Evolutionary conservation across 176 grass and related monocot species (phyloP), one percentile per base, ranked within the genome.

Genomic region (Musa beccarii): DNA sequence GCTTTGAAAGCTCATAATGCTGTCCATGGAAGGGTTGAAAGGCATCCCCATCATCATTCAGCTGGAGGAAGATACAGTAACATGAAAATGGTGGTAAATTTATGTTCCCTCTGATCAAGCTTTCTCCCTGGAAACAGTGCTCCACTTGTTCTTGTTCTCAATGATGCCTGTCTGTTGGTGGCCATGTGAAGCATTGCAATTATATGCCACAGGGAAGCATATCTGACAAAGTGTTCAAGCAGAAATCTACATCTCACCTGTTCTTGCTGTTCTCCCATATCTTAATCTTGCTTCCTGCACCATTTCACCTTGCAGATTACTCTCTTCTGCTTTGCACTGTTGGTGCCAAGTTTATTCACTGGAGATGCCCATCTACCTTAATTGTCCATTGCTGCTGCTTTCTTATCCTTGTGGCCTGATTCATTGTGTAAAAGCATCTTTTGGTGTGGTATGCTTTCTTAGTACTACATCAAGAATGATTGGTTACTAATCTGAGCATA

Each of bases 1-100:
- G 65, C 80, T 84, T 81, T 85, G 65, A 34, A 78, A 53, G 69
- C 59, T 66, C 75, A 84, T 79, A 71, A 84, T 73, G 23, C 78
- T 81, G 84, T 81, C 69, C 75, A 79, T 71, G 69, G 10, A 74
- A 71, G 11, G 54, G 24, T 26, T 69, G 49, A 59, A 80, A 70
- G 79, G 61, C 62, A 64, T 80, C 14, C 68, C 13, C 50, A 74
- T 62, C 80, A 89, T 82, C 79, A 82, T 76, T 76, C 79, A 79
- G 43, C 63, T 63, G 34, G 19, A 53, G 79, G 76, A 82, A 85
- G 81, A 79, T 80, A 71, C 78, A 64, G 63, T 65, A 10, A 19
- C 21, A 56, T 13, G 4, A 24, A 57, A 68, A 54, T 43, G 34
- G 25, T 16, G 67, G 19, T 71, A 13, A 53, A 13, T 51, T 51